Conservation (phyloP, 441 rosid species). For the Monsonia emarginata region DNA sequence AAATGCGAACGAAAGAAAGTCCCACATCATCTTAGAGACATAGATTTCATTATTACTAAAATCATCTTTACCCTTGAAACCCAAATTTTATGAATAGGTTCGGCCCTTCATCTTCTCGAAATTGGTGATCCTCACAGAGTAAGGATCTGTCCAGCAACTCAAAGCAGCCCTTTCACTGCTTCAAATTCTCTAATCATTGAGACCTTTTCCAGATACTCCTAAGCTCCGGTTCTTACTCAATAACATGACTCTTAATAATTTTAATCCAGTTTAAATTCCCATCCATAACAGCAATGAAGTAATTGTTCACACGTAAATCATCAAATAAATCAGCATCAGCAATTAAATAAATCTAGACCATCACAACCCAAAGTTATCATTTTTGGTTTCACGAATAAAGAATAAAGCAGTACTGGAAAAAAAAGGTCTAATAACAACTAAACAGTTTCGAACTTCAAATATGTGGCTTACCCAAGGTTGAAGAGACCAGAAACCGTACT, state of each 20-base stretch:
- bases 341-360: not conserved
- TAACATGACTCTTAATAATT: not conserved
- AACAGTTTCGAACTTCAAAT: conserved; percentile 11
- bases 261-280: not conserved
- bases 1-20: not conserved
- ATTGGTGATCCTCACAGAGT: not conserved
- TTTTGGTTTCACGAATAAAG: not conserved
- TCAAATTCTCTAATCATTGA: not conserved
- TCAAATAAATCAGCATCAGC: not conserved
- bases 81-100: not conserved
- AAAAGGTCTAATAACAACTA: not conserved
- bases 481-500: conserved; percentile 97
- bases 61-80: not conserved
- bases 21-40: not conserved
- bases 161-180: not conserved
- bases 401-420: not conserved
- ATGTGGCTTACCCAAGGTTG: conserved; percentile 75
- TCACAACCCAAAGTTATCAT: not conserved
- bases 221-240: not conserved
- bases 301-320: not conserved
- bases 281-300: too few relatives aligned
- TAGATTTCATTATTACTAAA: not conserved
- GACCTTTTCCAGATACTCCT: not conserved
- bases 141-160: not conserved
- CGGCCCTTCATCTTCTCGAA: not conserved